phyloP scores from a whole-genome alignment of 257 asterid genomes.

The Forsythia suspensa region DNA sequence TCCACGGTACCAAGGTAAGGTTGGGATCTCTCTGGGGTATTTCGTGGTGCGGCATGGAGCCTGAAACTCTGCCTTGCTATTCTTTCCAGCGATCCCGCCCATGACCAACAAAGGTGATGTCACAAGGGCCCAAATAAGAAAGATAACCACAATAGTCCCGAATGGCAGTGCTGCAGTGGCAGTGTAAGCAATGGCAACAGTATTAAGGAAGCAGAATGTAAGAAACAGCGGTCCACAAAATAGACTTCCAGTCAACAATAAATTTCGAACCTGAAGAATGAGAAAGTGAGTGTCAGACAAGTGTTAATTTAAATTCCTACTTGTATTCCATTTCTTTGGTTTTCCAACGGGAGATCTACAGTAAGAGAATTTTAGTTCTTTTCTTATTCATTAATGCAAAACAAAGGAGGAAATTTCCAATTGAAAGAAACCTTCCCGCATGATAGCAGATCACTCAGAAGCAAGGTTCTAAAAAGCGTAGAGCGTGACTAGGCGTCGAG shows the following conservation, averaged over 20 bases:
- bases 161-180: slow-evolving; percentile 55
- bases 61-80: slow-evolving; percentile 46
- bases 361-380: no score
- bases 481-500: no score
- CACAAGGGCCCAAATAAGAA: slow-evolving; percentile 50
- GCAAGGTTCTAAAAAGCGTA: no score
- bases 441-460: background rate
- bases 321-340: background rate
- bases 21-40: slow-evolving; percentile 52
- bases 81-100: slow-evolving; percentile 53
- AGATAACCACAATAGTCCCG: slow-evolving; percentile 51
- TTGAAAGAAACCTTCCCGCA: background rate
- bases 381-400: background rate
- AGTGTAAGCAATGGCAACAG: slow-evolving; percentile 46
- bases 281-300: slow-evolving; percentile 1
- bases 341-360: background rate
- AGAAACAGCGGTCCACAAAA: slow-evolving; percentile 48
- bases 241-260: slow-evolving; percentile 40
- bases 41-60: slow-evolving; percentile 53
- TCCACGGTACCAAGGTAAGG: slow-evolving; percentile 47
- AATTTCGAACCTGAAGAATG: slow-evolving; percentile 42
- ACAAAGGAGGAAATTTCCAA: background rate
- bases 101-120: slow-evolving; percentile 49
- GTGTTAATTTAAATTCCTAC: background rate
- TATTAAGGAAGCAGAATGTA: slow-evolving; percentile 45